These are phyloP conservation scores for Thamnidium elegans DNA, from an alignment of 192 early-diverging fungal genomes.

Conservation along the genomic window DNA sequence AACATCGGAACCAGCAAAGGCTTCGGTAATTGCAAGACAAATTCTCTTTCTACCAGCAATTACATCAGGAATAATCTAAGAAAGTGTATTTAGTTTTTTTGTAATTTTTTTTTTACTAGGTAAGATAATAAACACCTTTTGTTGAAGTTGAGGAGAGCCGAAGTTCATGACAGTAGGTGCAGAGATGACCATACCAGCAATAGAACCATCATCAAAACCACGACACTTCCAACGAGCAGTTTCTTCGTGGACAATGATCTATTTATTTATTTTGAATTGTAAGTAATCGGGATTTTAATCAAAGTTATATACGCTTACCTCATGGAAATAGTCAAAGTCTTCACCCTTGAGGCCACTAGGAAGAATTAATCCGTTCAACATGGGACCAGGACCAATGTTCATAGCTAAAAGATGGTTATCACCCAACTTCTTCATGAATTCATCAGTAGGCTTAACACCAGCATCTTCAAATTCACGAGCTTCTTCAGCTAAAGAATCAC, in stretches of 20 bases:
- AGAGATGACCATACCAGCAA: conserved; percentile 66
- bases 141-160: conserved; percentile 63
- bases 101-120: neutral
- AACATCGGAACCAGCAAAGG: conserved; percentile 73
- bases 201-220: conserved; percentile 72
- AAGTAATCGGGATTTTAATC: neutral
- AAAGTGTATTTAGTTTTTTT: neutral
- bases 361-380: conserved; percentile 28
- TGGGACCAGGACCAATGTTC: conserved; percentile 54
- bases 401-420: conserved; percentile 64
- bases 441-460: conserved; percentile 63
- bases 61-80: conserved; percentile 49
- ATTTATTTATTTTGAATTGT: neutral
- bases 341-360: conserved; percentile 53
- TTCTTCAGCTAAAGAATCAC: conserved; percentile 70
- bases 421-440: conserved; percentile 68
- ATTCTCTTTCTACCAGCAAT: conserved; percentile 74
- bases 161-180: conserved; percentile 78
- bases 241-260: conserved; percentile 63
- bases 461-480: conserved; percentile 72
- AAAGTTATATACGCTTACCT: conserved; percentile 26
- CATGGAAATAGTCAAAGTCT: conserved; percentile 72
- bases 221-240: conserved; percentile 69
- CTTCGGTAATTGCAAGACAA: conserved; percentile 82
- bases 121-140: conserved; percentile 22